Conservation (phyloP, 106 monocot genomes). For the Ottelia alismoides region DNA sequence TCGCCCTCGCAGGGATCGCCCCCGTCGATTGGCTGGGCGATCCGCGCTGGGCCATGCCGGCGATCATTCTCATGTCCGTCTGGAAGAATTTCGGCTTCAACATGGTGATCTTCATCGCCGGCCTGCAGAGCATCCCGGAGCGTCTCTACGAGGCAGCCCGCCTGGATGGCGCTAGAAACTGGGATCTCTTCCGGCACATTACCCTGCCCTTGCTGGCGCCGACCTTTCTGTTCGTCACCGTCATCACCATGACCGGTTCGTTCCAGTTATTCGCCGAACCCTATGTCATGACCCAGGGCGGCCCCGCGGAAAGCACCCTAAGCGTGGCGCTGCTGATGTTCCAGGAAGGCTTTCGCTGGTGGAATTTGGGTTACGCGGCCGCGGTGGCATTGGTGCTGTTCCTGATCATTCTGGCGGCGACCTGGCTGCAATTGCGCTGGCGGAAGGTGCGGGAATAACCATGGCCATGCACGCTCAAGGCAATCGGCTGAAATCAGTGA, state of each 20-base stretch:
- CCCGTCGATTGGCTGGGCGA: neutral
- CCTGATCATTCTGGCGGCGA: neutral
- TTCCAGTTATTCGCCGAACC: neutral
- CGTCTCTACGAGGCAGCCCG: neutral
- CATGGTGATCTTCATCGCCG: neutral
- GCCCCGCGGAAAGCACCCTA: neutral
- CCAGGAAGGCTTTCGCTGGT: neutral
- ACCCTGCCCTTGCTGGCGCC: neutral
- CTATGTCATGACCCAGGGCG: neutral
- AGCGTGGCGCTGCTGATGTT: neutral
- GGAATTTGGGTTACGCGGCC: neutral
- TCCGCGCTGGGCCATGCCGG: neutral
- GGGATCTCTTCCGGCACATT: neutral
- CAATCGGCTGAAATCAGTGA: neutral
- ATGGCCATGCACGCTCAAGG: neutral
- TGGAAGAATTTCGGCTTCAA: neutral
- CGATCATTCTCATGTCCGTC: neutral
- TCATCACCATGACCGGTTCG: neutral
- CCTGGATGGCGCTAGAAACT: neutral
- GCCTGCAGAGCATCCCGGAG: neutral
- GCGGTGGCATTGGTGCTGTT: neutral
- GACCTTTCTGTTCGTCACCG: neutral
- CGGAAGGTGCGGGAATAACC: neutral
- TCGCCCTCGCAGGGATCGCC: too few relatives aligned
- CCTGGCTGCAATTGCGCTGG: neutral